These are phyloP conservation scores for Salix exigua DNA, from an alignment of 345 rosid species.

Conservation along the genomic window DNA sequence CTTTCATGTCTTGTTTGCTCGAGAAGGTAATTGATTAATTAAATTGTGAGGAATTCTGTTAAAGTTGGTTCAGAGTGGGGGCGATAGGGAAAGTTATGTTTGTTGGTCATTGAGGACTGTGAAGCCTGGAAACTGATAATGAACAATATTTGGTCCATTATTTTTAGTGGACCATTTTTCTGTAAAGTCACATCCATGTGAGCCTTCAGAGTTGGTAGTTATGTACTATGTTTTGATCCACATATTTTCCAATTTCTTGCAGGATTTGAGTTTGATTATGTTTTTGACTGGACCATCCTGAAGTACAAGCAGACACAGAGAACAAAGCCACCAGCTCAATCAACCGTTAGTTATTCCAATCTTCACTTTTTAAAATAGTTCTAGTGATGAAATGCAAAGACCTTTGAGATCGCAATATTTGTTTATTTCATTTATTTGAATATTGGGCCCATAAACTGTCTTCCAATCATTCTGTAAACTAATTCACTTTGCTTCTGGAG, in stretches of 20 bases:
- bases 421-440: background rate
- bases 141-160: background rate
- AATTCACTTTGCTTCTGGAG: background rate
- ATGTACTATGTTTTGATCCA: background rate
- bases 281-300: constrained; percentile 94
- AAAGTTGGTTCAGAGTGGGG: background rate
- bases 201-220: background rate
- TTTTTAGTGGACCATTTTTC: background rate
- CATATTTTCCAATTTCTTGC: background rate
- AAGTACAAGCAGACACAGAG: constrained; percentile 67
- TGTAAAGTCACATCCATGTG: background rate
- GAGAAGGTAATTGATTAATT: constrained; percentile 49
- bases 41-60: background rate
- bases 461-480: background rate
- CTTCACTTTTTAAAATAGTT: background rate
- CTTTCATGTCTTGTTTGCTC: constrained; percentile 69
- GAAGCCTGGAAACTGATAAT: background rate
- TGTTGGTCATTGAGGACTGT: background rate
- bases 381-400: background rate
- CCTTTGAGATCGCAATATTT: background rate
- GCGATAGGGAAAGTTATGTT: background rate
- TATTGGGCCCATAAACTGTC: background rate
- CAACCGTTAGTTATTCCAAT: constrained; percentile 41
- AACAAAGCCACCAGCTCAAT: constrained; percentile 57
- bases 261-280: constrained; percentile 81